Percentiles rank a stretch among this genome's conserved stretches.
Conservation (phyloP, 768 basidiomycete genomes). For the Trametes sanguinea region DNA sequence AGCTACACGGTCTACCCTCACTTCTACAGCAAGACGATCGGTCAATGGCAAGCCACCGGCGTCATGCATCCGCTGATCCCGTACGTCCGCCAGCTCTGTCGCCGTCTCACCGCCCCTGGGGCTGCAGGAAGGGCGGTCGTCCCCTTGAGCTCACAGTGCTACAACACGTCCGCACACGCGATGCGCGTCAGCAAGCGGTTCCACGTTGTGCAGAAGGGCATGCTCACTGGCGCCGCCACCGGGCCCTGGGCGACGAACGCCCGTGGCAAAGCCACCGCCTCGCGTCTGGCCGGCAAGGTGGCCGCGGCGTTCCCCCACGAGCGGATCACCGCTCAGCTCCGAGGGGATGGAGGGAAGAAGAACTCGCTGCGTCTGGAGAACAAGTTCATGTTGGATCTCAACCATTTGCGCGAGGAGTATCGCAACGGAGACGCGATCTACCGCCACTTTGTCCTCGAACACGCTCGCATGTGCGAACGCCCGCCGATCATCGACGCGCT, state of each 20-base stretch:
- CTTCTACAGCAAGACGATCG: background rate
- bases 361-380: background rate
- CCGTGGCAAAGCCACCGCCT: background rate
- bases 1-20: slow-evolving; percentile 1
- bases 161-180: background rate
- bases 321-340: background rate
- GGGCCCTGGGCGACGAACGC: background rate
- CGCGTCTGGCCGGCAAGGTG: too few species aligned
- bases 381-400: background rate
- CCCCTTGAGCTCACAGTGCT: background rate
- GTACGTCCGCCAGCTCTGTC: background rate
- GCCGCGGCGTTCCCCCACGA: background rate
- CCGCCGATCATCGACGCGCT: background rate
- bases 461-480: background rate
- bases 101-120: background rate
- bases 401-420: background rate
- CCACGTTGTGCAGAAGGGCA: background rate
- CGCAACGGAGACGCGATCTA: background rate
- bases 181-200: background rate
- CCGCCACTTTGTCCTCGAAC: background rate
- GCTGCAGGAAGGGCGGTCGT: background rate
- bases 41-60: background rate
- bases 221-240: background rate
- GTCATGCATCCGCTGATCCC: background rate
- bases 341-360: background rate